These are phyloP conservation scores for Immersiella caudata DNA, from an alignment of 495 filamentous ascomycete species.

Conservation along the genomic window DNA sequence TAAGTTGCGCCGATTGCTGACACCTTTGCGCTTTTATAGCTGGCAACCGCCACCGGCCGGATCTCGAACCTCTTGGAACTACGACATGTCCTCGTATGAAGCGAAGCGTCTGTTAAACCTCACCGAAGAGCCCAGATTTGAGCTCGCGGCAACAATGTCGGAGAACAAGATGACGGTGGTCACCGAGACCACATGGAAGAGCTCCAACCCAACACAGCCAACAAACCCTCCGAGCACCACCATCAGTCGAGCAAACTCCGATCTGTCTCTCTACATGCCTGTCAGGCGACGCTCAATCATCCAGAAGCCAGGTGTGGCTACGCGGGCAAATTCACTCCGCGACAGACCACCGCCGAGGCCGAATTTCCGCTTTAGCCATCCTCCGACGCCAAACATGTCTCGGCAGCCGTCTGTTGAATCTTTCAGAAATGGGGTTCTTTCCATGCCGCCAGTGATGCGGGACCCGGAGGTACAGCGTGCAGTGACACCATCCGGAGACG, in stretches of 20 bases:
- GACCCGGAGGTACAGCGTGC: slow-evolving; percentile 41
- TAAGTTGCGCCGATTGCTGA: slow-evolving; percentile 17
- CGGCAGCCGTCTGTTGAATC: slow-evolving; percentile 43
- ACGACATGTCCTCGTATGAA: slow-evolving; percentile 48
- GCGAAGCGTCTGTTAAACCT: slow-evolving; percentile 46
- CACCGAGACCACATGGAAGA: slow-evolving; percentile 41
- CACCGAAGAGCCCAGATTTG: slow-evolving; percentile 39
- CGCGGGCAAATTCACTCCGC: slow-evolving; percentile 35
- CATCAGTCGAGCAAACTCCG: slow-evolving; percentile 44
- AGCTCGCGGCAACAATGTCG: slow-evolving; percentile 35
- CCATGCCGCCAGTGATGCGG: slow-evolving; percentile 34
- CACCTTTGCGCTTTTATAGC: slow-evolving; percentile 18
- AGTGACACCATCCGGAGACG: slow-evolving; percentile 48
- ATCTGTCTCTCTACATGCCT: slow-evolving; percentile 51
- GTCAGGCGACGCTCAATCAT: slow-evolving; percentile 51
- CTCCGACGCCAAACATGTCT: slow-evolving; percentile 40
- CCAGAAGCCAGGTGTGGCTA: slow-evolving; percentile 52
- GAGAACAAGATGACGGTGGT: slow-evolving; percentile 41
- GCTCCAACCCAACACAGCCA: slow-evolving; percentile 34
- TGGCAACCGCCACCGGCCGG: slow-evolving; percentile 23
- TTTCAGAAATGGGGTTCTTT: slow-evolving; percentile 33
- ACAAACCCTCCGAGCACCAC: slow-evolving; percentile 33
- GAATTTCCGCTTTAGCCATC: slow-evolving; percentile 41
- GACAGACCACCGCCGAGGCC: slow-evolving; percentile 26
- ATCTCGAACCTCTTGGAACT: slow-evolving; percentile 45